phyloP scores from a whole-genome alignment of 768 basidiomycete genomes.

The Mycena galopus region DNA sequence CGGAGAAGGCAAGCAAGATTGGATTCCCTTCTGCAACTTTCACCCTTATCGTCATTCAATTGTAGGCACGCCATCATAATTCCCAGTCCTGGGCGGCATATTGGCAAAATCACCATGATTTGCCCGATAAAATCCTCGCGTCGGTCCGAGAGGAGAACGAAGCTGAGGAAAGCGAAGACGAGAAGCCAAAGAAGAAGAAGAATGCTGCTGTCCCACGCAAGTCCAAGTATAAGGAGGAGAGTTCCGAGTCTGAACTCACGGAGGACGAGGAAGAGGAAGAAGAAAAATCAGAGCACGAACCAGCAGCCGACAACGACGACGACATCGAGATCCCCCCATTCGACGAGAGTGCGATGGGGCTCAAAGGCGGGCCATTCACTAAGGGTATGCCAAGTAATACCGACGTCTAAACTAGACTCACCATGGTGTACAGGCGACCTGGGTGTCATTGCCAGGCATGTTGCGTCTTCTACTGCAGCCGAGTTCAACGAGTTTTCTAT shows the following conservation, averaged over 20 bases:
- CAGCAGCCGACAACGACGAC: conserved; percentile 50
- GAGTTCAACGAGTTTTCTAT: conserved; percentile 57
- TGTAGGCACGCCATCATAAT: conserved; percentile 76
- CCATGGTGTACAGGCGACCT: conserved; percentile 60
- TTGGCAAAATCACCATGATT: conserved; percentile 74
- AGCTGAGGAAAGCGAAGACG: conserved; percentile 43
- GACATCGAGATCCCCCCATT: conserved; percentile 49
- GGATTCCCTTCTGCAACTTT: not conserved
- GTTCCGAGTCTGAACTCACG: conserved; percentile 45
- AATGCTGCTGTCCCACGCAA: conserved; percentile 41
- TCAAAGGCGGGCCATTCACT: conserved; percentile 61
- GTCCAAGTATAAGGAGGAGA: conserved; percentile 51
- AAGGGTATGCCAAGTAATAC: conserved; percentile 36
- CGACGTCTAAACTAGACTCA: not conserved
- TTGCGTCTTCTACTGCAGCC: conserved; percentile 53
- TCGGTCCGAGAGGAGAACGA: conserved; percentile 48
- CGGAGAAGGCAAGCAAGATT: conserved; percentile 62
- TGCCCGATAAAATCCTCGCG: conserved; percentile 75
- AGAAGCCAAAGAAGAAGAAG: conserved; percentile 41
- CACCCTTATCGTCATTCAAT: conserved; percentile 16
- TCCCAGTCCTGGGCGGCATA: conserved; percentile 75
- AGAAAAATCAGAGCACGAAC: conserved; percentile 44
- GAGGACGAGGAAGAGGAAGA: conserved; percentile 45
- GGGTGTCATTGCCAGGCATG: conserved; percentile 70
- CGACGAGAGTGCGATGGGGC: conserved; percentile 67